Conservation (phyloP, 441 rosid genomes). For the Biscutella laevigata region DNA sequence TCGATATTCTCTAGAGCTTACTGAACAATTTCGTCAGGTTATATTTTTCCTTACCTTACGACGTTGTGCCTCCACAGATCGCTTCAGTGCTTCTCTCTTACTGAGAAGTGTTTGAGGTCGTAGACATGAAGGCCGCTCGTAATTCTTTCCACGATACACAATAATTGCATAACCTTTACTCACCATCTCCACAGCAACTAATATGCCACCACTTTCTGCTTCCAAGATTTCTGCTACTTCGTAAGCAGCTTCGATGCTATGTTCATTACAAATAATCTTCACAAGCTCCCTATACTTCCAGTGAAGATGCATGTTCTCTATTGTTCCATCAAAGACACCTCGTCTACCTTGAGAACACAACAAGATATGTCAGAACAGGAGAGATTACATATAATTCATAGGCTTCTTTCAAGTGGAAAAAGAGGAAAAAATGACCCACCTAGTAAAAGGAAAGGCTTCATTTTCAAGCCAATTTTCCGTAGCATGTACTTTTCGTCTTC, state of each 20-base stretch:
- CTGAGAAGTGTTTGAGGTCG: conserved; percentile 76
- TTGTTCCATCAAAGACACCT: conserved; percentile 78
- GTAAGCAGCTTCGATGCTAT: conserved; percentile 45
- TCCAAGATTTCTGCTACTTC: conserved; percentile 67
- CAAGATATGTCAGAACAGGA: conserved; percentile 19
- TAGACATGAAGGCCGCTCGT: conserved; percentile 63
- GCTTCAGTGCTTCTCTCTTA: conserved; percentile 77
- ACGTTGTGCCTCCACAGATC: conserved; percentile 79
- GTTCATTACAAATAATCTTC: conserved; percentile 65
- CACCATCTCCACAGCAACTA: conserved; percentile 80
- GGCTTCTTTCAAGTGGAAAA: not conserved
- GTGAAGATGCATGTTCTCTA: conserved; percentile 95
- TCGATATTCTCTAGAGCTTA: not conserved
- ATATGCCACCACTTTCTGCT: conserved; percentile 87
- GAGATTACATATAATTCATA: not conserved
- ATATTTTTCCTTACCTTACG: conserved; percentile 42
- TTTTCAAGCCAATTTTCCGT: conserved; percentile 82
- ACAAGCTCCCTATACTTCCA: conserved; percentile 97
- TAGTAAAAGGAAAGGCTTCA: conserved; percentile 80
- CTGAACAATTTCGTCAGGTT: not conserved
- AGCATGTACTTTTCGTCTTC: conserved; percentile 93
- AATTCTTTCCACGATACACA: conserved; percentile 92
- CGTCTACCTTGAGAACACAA: conserved; percentile 61
- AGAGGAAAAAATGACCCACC: conserved; percentile 45
- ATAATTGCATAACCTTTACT: conserved; percentile 81